Percentiles rank a stretch among this genome's conserved stretches.
phyloP scores from a whole-genome alignment of 2,329 filamentous ascomycete genomes.

The Trichoderma citrinoviride region DNA sequence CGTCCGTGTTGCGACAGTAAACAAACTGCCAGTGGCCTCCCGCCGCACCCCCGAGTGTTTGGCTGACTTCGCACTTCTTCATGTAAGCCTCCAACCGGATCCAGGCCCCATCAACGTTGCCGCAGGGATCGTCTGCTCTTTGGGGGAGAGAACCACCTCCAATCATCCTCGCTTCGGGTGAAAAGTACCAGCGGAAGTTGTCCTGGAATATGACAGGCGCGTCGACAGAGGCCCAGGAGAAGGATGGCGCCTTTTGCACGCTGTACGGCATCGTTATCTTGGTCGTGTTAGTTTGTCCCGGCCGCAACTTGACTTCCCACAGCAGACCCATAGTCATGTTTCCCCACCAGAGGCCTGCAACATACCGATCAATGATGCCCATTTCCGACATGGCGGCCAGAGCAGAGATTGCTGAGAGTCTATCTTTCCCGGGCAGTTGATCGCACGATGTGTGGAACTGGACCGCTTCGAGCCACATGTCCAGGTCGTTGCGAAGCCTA shows the following conservation, averaged over 20 bases:
- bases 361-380: neutral
- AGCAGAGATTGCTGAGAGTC: neutral
- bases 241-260: slow-evolving; percentile 10
- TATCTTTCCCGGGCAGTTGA: neutral
- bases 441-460: slow-evolving; percentile 4
- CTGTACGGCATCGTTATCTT: neutral
- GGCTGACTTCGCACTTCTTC: neutral
- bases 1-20: neutral
- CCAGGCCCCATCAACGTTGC: neutral
- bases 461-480: slow-evolving; percentile 6
- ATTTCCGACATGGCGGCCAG: neutral
- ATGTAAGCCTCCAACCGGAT: neutral
- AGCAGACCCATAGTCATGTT: slow-evolving; percentile 5
- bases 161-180: neutral
- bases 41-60: neutral
- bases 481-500: neutral
- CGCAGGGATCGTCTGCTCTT: neutral
- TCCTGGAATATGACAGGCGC: neutral
- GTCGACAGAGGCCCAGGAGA: slow-evolving; percentile 17
- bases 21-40: neutral
- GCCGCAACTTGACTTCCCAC: slow-evolving; percentile 6
- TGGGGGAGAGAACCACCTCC: neutral
- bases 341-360: slow-evolving; percentile 14
- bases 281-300: neutral
- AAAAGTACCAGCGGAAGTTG: neutral